These are phyloP conservation scores for Crepidotus variabilis DNA, from an alignment of 768 basidiomycete species.

Conservation along the genomic window DNA sequence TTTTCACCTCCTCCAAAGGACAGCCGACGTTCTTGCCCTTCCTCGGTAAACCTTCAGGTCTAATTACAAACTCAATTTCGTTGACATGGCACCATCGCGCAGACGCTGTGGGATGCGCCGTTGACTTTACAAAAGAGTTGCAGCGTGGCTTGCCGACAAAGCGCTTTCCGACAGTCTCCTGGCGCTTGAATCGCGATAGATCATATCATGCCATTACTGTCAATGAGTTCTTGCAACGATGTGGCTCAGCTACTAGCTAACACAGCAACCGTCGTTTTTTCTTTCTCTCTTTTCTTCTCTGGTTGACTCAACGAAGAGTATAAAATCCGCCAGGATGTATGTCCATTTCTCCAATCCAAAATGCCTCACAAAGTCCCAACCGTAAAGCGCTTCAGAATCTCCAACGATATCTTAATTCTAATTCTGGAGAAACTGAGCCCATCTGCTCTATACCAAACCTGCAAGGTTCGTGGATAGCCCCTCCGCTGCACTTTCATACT, in stretches of 20 bases:
- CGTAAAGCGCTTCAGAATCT: conserved; percentile 43
- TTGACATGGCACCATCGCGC: conserved; percentile 55
- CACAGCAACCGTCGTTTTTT: conserved; percentile 41
- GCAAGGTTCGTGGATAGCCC: conserved; percentile 33
- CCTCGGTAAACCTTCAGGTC: conserved; percentile 36
- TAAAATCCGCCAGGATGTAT: conserved; percentile 39
- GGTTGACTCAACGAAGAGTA: conserved; percentile 31
- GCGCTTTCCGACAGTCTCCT: conserved; percentile 35
- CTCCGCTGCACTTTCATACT: conserved; percentile 7
- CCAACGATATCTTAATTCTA: conserved; percentile 47
- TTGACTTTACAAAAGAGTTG: conserved; percentile 46
- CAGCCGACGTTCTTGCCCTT: conserved; percentile 26
- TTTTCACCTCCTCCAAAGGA: conserved; percentile 29
- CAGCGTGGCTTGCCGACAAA: conserved; percentile 42
- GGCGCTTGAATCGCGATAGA: conserved; percentile 35
- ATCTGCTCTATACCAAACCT: conserved; percentile 40
- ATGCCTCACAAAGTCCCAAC: conserved; percentile 45
- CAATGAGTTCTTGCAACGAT: conserved; percentile 35
- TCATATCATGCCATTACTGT: conserved; percentile 41
- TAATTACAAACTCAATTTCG: conserved; percentile 34
- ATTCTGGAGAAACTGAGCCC: conserved; percentile 49
- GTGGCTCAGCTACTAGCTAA: conserved; percentile 33
- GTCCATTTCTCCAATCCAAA: conserved; percentile 28
- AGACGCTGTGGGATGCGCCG: conserved; percentile 32
- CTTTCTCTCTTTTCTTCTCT: conserved; percentile 41